Evolutionary conservation across 108 stramenopile species (phyloP).

Genomic region (Schizochytrium sp.): DNA sequence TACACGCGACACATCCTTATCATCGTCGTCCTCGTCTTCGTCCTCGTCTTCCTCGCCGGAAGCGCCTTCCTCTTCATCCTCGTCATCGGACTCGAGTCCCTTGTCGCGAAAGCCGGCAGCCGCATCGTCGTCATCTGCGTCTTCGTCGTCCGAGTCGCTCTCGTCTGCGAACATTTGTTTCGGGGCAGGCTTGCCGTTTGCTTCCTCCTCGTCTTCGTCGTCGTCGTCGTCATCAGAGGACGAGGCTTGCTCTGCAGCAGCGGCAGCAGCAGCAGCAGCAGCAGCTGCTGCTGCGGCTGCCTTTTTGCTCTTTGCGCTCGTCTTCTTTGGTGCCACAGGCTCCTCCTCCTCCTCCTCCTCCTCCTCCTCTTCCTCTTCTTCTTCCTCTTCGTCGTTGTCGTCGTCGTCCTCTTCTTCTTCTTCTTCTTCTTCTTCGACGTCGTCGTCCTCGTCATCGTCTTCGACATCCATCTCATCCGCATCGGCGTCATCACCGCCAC

Average conservation of each 20-base stretch:
- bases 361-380: background rate
- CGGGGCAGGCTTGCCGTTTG: background rate
- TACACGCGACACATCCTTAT: conserved; percentile 63
- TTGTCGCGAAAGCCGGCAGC: conserved; percentile 3
- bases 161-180: conserved; percentile 5
- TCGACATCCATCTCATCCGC: background rate
- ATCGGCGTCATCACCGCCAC: background rate
- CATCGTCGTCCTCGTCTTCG: conserved; percentile 65
- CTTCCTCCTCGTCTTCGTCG: background rate
- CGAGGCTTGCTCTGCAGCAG: too few relatives aligned
- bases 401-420: background rate
- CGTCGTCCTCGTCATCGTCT: background rate
- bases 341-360: background rate
- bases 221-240: background rate
- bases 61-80: conserved; percentile 42
- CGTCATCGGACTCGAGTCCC: conserved; percentile 29
- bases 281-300: too few relatives aligned
- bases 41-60: conserved; percentile 48
- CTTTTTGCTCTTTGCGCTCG: too few relatives aligned
- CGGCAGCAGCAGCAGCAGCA: too few relatives aligned
- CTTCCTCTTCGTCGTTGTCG: background rate
- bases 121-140: background rate
- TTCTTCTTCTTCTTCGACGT: background rate
- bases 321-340: too few relatives aligned
- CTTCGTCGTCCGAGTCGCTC: background rate